Evolutionary conservation across 1,139 yeast genomes (phyloP), one percentile per base, ranked within the genome.

Genomic region (Suhomyces wounanorum): DNA sequence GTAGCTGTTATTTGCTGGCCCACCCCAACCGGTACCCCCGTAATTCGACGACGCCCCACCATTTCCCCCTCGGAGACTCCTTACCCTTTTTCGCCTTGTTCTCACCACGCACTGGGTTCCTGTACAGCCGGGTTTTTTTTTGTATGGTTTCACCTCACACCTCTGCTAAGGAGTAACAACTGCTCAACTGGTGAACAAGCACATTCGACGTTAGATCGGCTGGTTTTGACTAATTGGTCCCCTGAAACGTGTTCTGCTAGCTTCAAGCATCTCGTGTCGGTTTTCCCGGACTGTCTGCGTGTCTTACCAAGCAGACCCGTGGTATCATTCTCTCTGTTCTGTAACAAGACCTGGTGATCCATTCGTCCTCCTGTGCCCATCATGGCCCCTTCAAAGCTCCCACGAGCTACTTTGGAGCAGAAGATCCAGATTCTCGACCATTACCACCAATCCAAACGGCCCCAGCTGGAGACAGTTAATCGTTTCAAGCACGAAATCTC

Each of bases 381-480:
- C 38, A 59, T 59, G 60, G 54, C 61, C 26, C 59, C 55, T 14
- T 45, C 48, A 30, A 70, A 72, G 63, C 74, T 73, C 44, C 84
- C 85, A 7, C 67, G 87, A 53, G 85, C 86, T 16, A 82, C 82
- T 21, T 68, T 82, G 50, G 85, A 81, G 63, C 83, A 82, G 61
- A 82, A 82, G 63, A 73, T 82, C 46, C 77, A 73, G 67, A 79
- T 82, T 28, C 66, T 82, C 41, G 84, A 82, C 61, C 75, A 69
- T 59, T 79, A 68, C 56, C 85, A 78, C 57, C 66, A 65, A 40
- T 72, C 80, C 13, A 73, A 75, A 48, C 63, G 79, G 47, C 82
- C 85, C 3, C 86, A 82, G 59, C 80, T 78, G 70, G 84, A 79
- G 56, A 80, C 84, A 0, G 87, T 82, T 21, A 82, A 81, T 46